Percentiles rank a stretch among this genome's conserved stretches.
Conservation (phyloP, 164 flowering plant species). For the Cinnamomum micranthum region DNA sequence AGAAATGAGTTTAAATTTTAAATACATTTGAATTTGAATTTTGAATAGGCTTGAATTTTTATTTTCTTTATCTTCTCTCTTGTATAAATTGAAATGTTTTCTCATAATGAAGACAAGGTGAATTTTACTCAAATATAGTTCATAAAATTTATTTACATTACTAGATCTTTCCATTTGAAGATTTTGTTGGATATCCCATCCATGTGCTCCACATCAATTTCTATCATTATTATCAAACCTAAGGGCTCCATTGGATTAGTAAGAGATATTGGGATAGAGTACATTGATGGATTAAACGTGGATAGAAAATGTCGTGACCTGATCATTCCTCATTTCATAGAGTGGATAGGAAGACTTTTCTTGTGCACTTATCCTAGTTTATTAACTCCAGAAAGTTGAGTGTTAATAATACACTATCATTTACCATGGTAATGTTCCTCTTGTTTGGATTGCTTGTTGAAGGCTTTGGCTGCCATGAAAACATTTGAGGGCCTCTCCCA, state of each 20-base stretch:
- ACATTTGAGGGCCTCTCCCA: constrained; percentile 66
- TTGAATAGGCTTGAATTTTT: too few relatives aligned
- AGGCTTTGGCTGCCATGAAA: constrained; percentile 55
- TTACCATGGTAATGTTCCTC: constrained; percentile 16
- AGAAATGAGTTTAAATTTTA: too few relatives aligned
- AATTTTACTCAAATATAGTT: too few relatives aligned
- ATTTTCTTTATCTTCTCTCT: too few relatives aligned
- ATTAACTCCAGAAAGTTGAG: neutral
- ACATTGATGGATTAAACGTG: neutral
- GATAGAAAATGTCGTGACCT: neutral
- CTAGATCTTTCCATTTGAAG: too few relatives aligned
- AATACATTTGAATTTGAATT: too few relatives aligned
- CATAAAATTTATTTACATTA: too few relatives aligned
- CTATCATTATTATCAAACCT: neutral
- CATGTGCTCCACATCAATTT: too few relatives aligned
- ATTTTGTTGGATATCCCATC: too few relatives aligned
- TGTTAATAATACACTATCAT: constrained; percentile 13
- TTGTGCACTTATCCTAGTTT: too few relatives aligned
- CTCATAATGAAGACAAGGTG: too few relatives aligned
- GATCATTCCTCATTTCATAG: neutral
- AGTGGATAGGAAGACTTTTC: neutral
- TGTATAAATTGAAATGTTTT: too few relatives aligned
- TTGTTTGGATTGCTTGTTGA: constrained; percentile 40
- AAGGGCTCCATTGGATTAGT: neutral
- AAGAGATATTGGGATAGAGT: neutral